Base-by-base conservation (phyloP, 2,329 filamentous ascomycete genomes). In the Davidsoniella australis region DNA sequence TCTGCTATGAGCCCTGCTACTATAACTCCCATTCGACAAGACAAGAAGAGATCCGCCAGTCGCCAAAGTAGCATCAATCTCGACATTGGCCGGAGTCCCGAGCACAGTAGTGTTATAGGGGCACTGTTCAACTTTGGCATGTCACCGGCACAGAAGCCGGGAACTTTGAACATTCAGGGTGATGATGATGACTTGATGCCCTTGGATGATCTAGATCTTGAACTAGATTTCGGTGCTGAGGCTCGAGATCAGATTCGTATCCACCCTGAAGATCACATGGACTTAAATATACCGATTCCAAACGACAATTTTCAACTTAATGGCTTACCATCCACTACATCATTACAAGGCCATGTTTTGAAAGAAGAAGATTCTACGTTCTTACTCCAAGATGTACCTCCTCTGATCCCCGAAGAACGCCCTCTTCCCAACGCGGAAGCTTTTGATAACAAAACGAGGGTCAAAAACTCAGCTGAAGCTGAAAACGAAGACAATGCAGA, bases 361-460 rank as follows among this genome's bases (percentile, higher is more conserved):
- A 9, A 10, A 33, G 29, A 33, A 33, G 59, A 54, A 47, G 56
- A 52, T 7, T 44, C 54, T 6, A 55, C 54, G 16, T 38, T 56
- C 43, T 42, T 51, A 12, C 33, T 54, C 9, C 57, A 61, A 5
- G 60, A 63, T 41, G 65, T 62, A 17, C 58, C 62, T 43, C 50
- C 64, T 23, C 53, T 67, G 45, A 61, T 64, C 49, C 57, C 65
- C 52, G 63, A 59, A 10, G 68, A 68, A 41, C 57, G 62, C 20
- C 58, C 58, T 37, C 57, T 66, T 18, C 66, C 64, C 14, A 63
- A 66, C 49, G 64, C 62, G 17, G 62, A 63, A 16, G 60, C 59
- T 2, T 62, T 68, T 23, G 56, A 61, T 4, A 17, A 36, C 41
- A 14, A 41, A 17, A 38, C 24, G 16, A 53, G 48, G 45, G 42